Evolutionary conservation across 345 rosid species (phyloP).

Genomic region (Lepidium didymum): DNA sequence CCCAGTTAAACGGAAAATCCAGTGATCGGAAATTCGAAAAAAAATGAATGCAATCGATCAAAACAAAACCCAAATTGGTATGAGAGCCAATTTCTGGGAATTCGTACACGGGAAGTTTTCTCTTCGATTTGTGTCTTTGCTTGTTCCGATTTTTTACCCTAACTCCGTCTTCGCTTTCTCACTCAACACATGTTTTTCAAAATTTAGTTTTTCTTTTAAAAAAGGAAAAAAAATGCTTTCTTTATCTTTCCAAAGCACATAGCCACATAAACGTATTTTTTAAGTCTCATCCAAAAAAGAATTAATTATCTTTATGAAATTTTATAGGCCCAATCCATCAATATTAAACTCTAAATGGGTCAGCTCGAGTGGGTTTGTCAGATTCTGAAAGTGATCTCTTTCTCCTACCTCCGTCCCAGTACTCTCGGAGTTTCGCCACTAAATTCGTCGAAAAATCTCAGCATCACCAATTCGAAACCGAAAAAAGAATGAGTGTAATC

Average conservation of each 20-base stretch:
- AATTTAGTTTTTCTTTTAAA: background rate
- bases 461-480: background rate
- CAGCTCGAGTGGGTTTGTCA: background rate
- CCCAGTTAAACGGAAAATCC: conserved; percentile 7
- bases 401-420: background rate
- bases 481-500: background rate
- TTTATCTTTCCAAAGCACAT: background rate
- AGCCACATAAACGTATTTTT: background rate
- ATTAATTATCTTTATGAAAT: too few relatives aligned
- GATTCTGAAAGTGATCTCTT: background rate
- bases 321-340: background rate
- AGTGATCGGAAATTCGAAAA: conserved; percentile 12
- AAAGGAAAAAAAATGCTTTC: background rate
- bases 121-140: background rate
- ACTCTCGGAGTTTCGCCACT: background rate
- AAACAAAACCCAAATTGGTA: background rate
- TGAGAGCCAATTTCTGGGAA: background rate
- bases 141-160: background rate
- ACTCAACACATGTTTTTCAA: background rate
- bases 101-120: background rate
- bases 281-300: background rate
- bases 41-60: background rate
- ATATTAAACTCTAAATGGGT: background rate
- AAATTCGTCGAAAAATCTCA: background rate
- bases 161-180: background rate